These are phyloP conservation scores for Paraphoma sp. DNA, from an alignment of 2,329 filamentous ascomycete species.

Conservation along the genomic window DNA sequence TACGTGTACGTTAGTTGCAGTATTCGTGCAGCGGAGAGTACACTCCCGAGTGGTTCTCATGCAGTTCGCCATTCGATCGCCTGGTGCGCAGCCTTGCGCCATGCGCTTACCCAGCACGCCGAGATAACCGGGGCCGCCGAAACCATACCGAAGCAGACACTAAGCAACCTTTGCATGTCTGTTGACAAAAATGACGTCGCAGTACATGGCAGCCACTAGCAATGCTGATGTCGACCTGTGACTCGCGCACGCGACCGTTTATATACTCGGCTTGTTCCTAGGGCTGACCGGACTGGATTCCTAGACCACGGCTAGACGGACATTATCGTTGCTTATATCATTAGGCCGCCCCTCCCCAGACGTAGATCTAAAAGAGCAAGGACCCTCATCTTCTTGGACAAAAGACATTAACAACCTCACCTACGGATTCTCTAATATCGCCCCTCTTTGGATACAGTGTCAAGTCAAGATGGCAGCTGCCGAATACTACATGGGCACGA, in stretches of 20 bases:
- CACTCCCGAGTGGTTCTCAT: neutral
- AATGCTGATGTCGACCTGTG: slow-evolving; percentile 19
- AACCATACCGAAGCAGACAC: slow-evolving; percentile 17
- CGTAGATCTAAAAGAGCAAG: neutral
- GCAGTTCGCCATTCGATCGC: slow-evolving; percentile 15
- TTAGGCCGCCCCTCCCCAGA: neutral
- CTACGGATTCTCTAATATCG: neutral
- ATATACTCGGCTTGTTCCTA: slow-evolving; percentile 23
- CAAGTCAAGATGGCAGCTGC: slow-evolving; percentile 37
- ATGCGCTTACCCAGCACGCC: slow-evolving; percentile 26
- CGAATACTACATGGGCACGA: slow-evolving; percentile 42
- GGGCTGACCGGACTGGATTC: slow-evolving; percentile 4
- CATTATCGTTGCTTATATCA: slow-evolving; percentile 4
- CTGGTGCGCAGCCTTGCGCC: slow-evolving; percentile 15
- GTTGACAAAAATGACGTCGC: slow-evolving; percentile 37
- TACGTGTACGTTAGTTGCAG: neutral
- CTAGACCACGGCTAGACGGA: neutral
- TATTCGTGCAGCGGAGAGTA: neutral
- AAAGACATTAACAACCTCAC: neutral
- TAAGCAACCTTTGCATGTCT: slow-evolving; percentile 21
- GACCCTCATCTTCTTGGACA: neutral
- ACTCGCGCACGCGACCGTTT: slow-evolving; percentile 34
- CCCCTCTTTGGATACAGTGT: neutral
- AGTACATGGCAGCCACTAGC: slow-evolving; percentile 7
- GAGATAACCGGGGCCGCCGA: slow-evolving; percentile 31